Conservation (phyloP, 1,284 basidiomycete species). For the Sutorius eximius region DNA sequence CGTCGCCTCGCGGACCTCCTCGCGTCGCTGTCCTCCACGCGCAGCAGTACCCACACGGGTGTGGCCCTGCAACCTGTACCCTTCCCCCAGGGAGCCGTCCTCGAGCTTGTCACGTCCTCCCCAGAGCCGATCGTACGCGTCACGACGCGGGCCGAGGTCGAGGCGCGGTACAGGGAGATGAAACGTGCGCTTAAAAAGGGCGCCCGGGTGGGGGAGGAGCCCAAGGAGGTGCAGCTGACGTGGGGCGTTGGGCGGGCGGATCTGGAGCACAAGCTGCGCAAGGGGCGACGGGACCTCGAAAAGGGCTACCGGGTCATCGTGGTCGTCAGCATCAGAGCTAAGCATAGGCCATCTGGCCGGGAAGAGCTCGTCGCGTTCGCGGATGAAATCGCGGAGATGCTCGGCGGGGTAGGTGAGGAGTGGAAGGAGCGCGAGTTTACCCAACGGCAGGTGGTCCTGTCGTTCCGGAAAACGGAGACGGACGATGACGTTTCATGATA, state of each 20-base stretch:
- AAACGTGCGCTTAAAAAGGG: conserved; percentile 37
- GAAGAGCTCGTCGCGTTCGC: conserved; percentile 43
- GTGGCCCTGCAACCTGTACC: too few relatives aligned
- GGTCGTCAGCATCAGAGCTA: conserved; percentile 52
- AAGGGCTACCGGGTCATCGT: conserved; percentile 62
- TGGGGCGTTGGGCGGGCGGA: conserved; percentile 67
- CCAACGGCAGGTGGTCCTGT: conserved; percentile 42
- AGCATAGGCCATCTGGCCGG: conserved; percentile 35
- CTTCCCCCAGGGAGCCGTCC: conserved; percentile 31
- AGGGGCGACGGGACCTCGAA: conserved; percentile 57
- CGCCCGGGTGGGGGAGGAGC: conserved; percentile 38
- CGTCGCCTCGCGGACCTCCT: conserved; percentile 41
- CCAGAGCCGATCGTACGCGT: conserved; percentile 57
- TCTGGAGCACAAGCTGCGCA: conserved; percentile 65
- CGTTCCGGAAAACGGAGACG: conserved; percentile 36
- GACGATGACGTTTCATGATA: conserved; percentile 5
- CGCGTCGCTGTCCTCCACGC: conserved; percentile 19
- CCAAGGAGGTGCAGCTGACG: conserved; percentile 74
- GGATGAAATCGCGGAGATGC: conserved; percentile 39
- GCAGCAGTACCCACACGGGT: too few relatives aligned
- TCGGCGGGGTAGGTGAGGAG: conserved; percentile 51
- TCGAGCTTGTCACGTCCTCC: conserved; percentile 50
- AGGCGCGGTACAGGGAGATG: conserved; percentile 37
- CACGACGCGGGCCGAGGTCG: conserved; percentile 40
- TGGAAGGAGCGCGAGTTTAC: conserved; percentile 47